These are phyloP conservation scores for Punica granatum DNA, from an alignment of 345 rosid genomes.

Conservation along the genomic window DNA sequence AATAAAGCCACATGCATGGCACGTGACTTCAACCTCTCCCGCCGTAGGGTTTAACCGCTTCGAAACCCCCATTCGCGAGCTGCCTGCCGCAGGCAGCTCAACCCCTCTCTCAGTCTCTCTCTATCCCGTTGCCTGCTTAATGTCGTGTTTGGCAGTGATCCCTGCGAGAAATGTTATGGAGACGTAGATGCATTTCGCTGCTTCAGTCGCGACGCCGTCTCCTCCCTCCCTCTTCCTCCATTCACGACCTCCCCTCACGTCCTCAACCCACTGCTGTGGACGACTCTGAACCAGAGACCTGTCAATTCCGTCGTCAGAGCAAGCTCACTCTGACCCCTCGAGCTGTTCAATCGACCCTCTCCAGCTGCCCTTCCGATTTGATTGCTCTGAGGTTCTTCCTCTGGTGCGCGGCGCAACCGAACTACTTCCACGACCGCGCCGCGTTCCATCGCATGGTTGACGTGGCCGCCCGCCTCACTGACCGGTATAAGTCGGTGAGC, in stretches of 20 bases:
- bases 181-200: slow-evolving; percentile 6
- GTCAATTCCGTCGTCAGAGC: background rate
- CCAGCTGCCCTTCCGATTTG: slow-evolving; percentile 50
- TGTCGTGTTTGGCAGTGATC: background rate
- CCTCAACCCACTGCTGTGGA: background rate
- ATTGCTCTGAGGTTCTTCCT: slow-evolving; percentile 51
- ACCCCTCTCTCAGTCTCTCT: no score
- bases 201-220: background rate
- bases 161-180: slow-evolving; percentile 11
- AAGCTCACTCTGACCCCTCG: slow-evolving; percentile 33
- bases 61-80: no score
- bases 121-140: background rate
- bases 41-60: no score
- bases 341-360: slow-evolving; percentile 31
- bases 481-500: slow-evolving; percentile 19
- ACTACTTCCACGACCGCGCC: slow-evolving; percentile 41
- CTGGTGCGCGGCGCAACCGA: slow-evolving; percentile 46
- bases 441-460: slow-evolving; percentile 47
- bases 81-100: no score
- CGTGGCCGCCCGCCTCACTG: slow-evolving; percentile 33
- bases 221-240: slow-evolving; percentile 1
- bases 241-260: background rate
- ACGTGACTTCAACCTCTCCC: no score
- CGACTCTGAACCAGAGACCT: background rate
- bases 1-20: no score